Conservation (phyloP, 2,329 filamentous ascomycete genomes). For the Remersonia thermophila region DNA sequence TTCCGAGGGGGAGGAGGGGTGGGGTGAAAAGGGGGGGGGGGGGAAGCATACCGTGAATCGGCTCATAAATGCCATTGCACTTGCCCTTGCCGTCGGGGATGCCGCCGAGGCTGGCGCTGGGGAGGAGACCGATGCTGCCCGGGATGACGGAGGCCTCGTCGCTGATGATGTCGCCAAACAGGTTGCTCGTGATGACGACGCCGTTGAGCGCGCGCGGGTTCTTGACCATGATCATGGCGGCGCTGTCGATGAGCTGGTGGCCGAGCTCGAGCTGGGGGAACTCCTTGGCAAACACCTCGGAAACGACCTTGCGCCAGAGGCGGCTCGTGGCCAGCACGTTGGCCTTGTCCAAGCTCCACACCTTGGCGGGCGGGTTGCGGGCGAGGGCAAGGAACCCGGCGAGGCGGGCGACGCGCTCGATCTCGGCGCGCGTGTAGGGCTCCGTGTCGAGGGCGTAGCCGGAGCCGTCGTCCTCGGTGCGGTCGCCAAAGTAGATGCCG, state of each 20-base stretch:
- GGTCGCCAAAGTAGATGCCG: conserved; percentile 90
- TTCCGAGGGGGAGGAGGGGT: neutral
- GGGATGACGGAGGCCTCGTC: conserved; percentile 94
- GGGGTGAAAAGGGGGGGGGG: neutral
- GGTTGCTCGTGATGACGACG: conserved; percentile 81
- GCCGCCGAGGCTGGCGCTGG: conserved; percentile 74
- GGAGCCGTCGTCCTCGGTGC: conserved; percentile 65
- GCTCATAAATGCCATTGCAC: conserved; percentile 94
- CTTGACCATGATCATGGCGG: conserved; percentile 98
- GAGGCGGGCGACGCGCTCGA: conserved; percentile 76
- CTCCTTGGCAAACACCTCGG: conserved; percentile 73
- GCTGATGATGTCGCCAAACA: conserved; percentile 92
- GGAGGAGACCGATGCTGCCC: conserved; percentile 75
- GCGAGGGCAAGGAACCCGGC: conserved; percentile 71
- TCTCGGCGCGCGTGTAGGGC: conserved; percentile 71
- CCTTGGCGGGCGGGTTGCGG: conserved; percentile 60
- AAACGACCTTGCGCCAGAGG: conserved; percentile 79
- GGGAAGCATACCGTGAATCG: conserved; percentile 65
- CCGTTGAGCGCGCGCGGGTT: conserved; percentile 80
- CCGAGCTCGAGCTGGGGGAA: conserved; percentile 75
- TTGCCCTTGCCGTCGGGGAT: conserved; percentile 74
- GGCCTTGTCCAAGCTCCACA: conserved; percentile 88
- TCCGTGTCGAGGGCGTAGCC: conserved; percentile 73
- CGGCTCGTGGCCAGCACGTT: conserved; percentile 87
- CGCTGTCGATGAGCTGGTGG: conserved; percentile 88